Percentiles rank a stretch among this genome's conserved stretches.
Evolutionary conservation across 768 basidiomycete species (phyloP).

Genomic region (Pleurotus tuoliensis): DNA sequence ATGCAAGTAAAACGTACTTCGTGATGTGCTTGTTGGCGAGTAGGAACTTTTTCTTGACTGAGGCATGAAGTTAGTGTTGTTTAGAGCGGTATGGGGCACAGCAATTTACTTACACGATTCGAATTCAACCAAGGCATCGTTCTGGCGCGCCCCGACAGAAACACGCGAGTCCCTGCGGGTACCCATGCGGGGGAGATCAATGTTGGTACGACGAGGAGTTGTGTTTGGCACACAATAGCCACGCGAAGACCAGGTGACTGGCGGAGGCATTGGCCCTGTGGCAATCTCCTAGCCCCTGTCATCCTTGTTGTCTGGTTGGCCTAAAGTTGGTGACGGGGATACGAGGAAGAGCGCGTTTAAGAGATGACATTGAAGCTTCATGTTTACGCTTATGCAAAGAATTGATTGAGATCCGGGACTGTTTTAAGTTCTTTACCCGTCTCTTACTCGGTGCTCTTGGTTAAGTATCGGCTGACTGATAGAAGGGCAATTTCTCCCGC

Average conservation of each 20-base stretch:
- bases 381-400: too few relatives aligned
- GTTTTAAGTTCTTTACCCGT: too few relatives aligned
- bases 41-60: conserved; percentile 91
- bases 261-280: too few relatives aligned
- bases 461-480: too few relatives aligned
- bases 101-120: conserved; percentile 66
- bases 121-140: conserved; percentile 79
- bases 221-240: not conserved
- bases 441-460: too few relatives aligned
- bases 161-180: conserved; percentile 59
- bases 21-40: conserved; percentile 91
- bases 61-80: conserved; percentile 28
- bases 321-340: too few relatives aligned
- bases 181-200: conserved; percentile 31
- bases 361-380: too few relatives aligned
- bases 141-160: conserved; percentile 66
- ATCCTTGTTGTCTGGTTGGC: too few relatives aligned
- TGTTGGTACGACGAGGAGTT: conserved; percentile 4
- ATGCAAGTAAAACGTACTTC: conserved; percentile 50
- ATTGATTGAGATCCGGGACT: too few relatives aligned
- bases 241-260: not conserved
- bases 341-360: too few relatives aligned
- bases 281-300: too few relatives aligned
- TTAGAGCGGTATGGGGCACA: conserved; percentile 14
- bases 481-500: not conserved